Percentiles rank a stretch among this genome's conserved stretches.
Evolutionary conservation across 176 grass and related monocot species (phyloP).

Genomic region (Bolboschoenus planiculmis): DNA sequence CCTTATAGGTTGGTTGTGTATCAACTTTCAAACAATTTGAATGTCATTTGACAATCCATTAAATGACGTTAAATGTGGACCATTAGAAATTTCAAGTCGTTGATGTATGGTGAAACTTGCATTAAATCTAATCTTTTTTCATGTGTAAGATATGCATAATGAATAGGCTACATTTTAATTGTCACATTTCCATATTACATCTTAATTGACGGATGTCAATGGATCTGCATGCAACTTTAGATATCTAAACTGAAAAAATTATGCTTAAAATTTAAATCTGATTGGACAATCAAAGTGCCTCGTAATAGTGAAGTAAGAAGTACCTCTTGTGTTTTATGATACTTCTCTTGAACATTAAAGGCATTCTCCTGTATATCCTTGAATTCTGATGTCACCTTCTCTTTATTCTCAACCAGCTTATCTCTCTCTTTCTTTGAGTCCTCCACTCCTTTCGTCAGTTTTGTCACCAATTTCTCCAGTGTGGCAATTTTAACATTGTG

Average conservation of each 20-base stretch:
- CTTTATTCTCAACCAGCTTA: conserved; percentile 46
- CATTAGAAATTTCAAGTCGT: not conserved
- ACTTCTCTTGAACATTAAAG: conserved; percentile 77
- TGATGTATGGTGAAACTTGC: not conserved
- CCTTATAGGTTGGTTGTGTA: not conserved
- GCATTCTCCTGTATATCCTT: conserved; percentile 77
- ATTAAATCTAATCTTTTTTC: not conserved
- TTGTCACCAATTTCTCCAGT: conserved; percentile 67
- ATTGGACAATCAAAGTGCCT: not conserved
- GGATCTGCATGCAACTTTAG: not conserved
- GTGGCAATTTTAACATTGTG: conserved; percentile 76
- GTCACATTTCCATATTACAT: not conserved
- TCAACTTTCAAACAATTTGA: not conserved
- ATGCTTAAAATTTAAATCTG: conserved; percentile 18
- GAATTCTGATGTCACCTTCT: conserved; percentile 47
- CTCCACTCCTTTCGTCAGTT: conserved; percentile 52
- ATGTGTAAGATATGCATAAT: not conserved
- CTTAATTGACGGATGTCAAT: not conserved
- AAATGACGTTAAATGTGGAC: not conserved
- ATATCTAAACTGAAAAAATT: not conserved
- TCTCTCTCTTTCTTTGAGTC: conserved; percentile 68
- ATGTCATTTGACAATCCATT: not conserved
- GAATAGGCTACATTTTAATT: not conserved
- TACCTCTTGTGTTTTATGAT: conserved; percentile 86
- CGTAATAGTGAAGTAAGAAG: not conserved